Evolutionary conservation across 2,329 filamentous ascomycete genomes (phyloP).

Genomic region (Verticillium longisporum): DNA sequence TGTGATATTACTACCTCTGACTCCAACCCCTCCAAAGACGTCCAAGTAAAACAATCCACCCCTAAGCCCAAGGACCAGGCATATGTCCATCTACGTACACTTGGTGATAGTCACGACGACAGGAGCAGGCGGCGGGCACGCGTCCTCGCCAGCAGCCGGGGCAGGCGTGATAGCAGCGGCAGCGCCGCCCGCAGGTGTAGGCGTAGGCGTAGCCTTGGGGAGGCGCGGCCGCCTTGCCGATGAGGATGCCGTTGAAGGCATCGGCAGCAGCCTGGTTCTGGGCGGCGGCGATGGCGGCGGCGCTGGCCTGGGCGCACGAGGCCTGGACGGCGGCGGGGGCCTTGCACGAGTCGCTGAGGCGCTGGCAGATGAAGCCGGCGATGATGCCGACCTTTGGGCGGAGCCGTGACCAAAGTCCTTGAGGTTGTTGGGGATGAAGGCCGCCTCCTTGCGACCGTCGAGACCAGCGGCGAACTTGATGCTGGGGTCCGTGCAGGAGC

Average conservation of each 20-base stretch:
- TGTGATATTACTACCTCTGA: neutral
- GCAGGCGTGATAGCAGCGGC: neutral
- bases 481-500: slow-evolving; percentile 37
- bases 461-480: slow-evolving; percentile 41
- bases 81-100: neutral
- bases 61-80: neutral
- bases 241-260: slow-evolving; percentile 15
- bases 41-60: neutral
- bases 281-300: slow-evolving; percentile 9
- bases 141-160: neutral
- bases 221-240: slow-evolving; percentile 2
- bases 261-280: slow-evolving; percentile 18
- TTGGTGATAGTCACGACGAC: neutral
- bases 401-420: slow-evolving; percentile 46
- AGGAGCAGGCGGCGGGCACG: neutral
- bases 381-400: slow-evolving; percentile 32
- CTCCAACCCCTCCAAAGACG: neutral
- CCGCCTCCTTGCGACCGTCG: slow-evolving; percentile 37
- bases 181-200: neutral
- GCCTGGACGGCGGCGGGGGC: slow-evolving; percentile 4
- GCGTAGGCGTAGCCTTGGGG: neutral
- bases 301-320: slow-evolving; percentile 9
- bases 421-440: slow-evolving; percentile 30
- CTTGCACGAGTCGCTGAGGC: slow-evolving; percentile 24
- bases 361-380: slow-evolving; percentile 38